A percentile compares a stretch with the other conserved stretches of the same genome.
phyloP scores from a whole-genome alignment of 2,329 filamentous ascomycete genomes.

The Furcasterigmium furcatum region DNA sequence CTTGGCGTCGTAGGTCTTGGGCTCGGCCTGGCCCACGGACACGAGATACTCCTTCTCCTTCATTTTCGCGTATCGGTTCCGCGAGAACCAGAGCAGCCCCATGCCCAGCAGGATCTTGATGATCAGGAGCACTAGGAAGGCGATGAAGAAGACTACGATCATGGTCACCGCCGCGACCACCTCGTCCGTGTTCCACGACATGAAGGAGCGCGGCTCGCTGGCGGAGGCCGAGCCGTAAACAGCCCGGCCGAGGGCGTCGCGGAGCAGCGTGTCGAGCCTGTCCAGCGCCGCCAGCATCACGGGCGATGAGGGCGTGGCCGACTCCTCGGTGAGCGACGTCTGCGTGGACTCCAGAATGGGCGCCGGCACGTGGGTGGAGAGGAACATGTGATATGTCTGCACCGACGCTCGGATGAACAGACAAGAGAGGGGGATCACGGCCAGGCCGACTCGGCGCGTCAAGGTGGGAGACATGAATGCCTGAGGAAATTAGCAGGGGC shows the following conservation, averaged over 20 bases:
- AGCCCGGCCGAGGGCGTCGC: slow-evolving; percentile 71
- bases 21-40: slow-evolving; percentile 41
- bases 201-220: slow-evolving; percentile 35
- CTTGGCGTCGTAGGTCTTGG: slow-evolving; percentile 60
- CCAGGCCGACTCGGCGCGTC: slow-evolving; percentile 83
- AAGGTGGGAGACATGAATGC: slow-evolving; percentile 90
- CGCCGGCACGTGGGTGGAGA: slow-evolving; percentile 79
- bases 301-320: slow-evolving; percentile 62
- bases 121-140: slow-evolving; percentile 81
- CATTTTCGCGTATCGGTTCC: slow-evolving; percentile 78
- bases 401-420: slow-evolving; percentile 92
- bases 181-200: slow-evolving; percentile 66
- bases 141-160: slow-evolving; percentile 78
- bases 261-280: slow-evolving; percentile 74
- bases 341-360: slow-evolving; percentile 64
- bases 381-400: slow-evolving; percentile 97
- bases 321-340: slow-evolving; percentile 63
- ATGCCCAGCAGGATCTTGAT: slow-evolving; percentile 87
- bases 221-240: slow-evolving; percentile 58
- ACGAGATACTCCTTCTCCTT: slow-evolving; percentile 61
- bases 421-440: slow-evolving; percentile 88
- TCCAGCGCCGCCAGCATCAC: slow-evolving; percentile 75
- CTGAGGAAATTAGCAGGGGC: slow-evolving; percentile 30
- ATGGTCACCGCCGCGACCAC: slow-evolving; percentile 75
- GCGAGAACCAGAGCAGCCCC: slow-evolving; percentile 74